phyloP scores from a whole-genome alignment of 805 yeast species.

The Ogataea glucozyma region DNA sequence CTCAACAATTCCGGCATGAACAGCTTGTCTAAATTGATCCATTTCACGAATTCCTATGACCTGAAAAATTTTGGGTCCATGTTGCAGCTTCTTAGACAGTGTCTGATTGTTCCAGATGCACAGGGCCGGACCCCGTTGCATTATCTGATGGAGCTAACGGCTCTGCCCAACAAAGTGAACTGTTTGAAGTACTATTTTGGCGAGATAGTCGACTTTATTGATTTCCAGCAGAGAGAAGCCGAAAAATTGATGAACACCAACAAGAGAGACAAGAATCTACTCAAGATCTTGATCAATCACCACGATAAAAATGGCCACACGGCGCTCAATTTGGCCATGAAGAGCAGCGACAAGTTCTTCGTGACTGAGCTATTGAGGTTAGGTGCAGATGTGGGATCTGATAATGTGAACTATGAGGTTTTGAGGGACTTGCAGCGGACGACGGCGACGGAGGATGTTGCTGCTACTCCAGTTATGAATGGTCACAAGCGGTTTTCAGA shows the following conservation, averaged over 20 bases:
- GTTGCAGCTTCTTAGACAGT: conserved; percentile 59
- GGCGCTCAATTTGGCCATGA: conserved; percentile 75
- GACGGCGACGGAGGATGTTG: no score
- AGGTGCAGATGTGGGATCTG: conserved; percentile 44
- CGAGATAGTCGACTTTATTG: conserved; percentile 32
- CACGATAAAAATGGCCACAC: conserved; percentile 85
- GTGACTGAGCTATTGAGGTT: conserved; percentile 45
- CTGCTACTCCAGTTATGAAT: no score
- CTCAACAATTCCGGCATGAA: conserved; percentile 63
- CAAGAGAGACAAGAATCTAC: conserved; percentile 40
- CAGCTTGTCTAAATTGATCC: conserved; percentile 65
- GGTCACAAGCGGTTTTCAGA: no score
- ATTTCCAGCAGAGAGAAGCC: conserved; percentile 34
- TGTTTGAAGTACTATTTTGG: conserved; percentile 55
- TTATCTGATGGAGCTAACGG: conserved; percentile 57
- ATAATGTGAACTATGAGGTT: conserved; percentile 24
- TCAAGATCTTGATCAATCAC: conserved; percentile 65
- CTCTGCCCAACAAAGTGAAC: conserved; percentile 44
- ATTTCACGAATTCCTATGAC: conserved; percentile 73
- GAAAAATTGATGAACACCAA: conserved; percentile 23
- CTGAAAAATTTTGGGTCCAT: conserved; percentile 58
- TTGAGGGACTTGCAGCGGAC: conserved; percentile 19
- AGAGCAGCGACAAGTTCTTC: conserved; percentile 49
- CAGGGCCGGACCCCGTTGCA: conserved; percentile 75
- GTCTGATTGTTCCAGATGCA: conserved; percentile 69